Evolutionary conservation across 2,329 filamentous ascomycete genomes (phyloP), one percentile per base, ranked within the genome.

Genomic region (Exophiala mesophila): DNA sequence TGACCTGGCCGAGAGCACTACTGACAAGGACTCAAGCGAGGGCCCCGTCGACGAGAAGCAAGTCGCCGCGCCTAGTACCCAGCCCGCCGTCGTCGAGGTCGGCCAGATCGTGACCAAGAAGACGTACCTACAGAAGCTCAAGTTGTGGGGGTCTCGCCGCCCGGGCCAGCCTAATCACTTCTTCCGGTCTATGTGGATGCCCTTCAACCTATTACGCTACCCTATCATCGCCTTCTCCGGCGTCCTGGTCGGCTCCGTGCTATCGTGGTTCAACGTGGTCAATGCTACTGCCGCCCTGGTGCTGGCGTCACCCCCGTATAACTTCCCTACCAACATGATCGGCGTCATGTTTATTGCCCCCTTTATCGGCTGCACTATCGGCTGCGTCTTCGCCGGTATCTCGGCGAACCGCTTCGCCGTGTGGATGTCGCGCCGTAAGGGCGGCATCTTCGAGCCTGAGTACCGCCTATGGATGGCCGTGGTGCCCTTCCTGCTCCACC

Each of bases 391-490:
- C 30, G 65, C 64, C 1, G 69, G 68, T 0, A 55, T 58, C 1
- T 36, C 70, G 1, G 58, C 59, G 0, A 67, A 72, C 29, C 57
- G 57, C 57, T 58, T 56, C 0, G 63, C 69, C 24, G 42, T 65
- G 17, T 59, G 55, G 20, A 61, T 71, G 36, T 65, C 71, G 2
- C 62, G 61, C 16, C 59, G 62, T 10, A 73, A 73, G 50, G 58
- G 59, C 19, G 69, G 69, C 20, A 64, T 69, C 44, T 70, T 67
- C 34, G 70, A 73, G 54, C 67, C 71, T 2, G 71, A 73, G 53
- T 72, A 72, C 66, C 62, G 70, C 3, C 58, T 73, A 2, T 68
- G 63, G 62, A 33, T 49, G n/a, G 44, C 47, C 12, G 9, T 50
- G 3, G 34, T 45, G 10, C 35, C 38, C 21, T 8, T 33, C 3